Percentiles rank a stretch among this genome's conserved stretches.
These are phyloP conservation scores for Microcyclospora pomicola DNA, from an alignment of 2,329 filamentous ascomycete species.

Conservation along the genomic window DNA sequence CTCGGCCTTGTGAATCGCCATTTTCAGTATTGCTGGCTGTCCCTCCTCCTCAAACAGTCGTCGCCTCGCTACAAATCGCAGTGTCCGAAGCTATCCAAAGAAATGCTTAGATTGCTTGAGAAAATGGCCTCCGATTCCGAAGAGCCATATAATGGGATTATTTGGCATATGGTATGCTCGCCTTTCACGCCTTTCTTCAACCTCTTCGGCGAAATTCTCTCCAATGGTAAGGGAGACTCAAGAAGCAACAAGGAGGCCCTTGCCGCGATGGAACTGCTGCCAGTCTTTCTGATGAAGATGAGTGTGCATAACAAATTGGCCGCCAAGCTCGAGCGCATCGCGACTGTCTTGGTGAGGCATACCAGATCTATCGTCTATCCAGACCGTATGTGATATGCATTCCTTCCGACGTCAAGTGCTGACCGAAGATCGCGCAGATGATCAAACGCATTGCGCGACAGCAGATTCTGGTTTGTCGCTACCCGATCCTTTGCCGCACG, in stretches of 20 bases:
- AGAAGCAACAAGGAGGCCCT: slow-evolving; percentile 2
- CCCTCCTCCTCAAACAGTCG: slow-evolving; percentile 7
- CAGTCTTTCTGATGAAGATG: slow-evolving; percentile 9
- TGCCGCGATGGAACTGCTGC: slow-evolving; percentile 10
- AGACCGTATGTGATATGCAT: too few species aligned
- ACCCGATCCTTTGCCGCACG: too few species aligned
- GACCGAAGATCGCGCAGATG: too few species aligned
- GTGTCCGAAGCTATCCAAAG: slow-evolving; percentile 4
- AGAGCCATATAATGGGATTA: slow-evolving; percentile 11
- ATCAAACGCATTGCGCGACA: too few species aligned
- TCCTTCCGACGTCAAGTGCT: too few species aligned
- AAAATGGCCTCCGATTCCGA: slow-evolving; percentile 9
- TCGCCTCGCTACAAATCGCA: not conserved
- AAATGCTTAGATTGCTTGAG: slow-evolving; percentile 9
- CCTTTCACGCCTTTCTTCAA: slow-evolving; percentile 13
- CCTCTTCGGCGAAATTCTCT: slow-evolving; percentile 11
- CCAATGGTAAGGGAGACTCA: not conserved
- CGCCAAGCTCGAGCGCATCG: slow-evolving; percentile 7
- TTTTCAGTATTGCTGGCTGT: slow-evolving; percentile 8
- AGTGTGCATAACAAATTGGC: slow-evolving; percentile 7
- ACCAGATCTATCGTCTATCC: slow-evolving; percentile 4
- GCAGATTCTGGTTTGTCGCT: too few species aligned
- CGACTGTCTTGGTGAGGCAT: slow-evolving; percentile 7
- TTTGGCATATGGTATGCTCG: slow-evolving; percentile 12
- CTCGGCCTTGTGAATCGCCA: slow-evolving; percentile 6